Conservation (phyloP, 2,329 filamentous ascomycete genomes). For the Gnomoniopsis sp. region DNA sequence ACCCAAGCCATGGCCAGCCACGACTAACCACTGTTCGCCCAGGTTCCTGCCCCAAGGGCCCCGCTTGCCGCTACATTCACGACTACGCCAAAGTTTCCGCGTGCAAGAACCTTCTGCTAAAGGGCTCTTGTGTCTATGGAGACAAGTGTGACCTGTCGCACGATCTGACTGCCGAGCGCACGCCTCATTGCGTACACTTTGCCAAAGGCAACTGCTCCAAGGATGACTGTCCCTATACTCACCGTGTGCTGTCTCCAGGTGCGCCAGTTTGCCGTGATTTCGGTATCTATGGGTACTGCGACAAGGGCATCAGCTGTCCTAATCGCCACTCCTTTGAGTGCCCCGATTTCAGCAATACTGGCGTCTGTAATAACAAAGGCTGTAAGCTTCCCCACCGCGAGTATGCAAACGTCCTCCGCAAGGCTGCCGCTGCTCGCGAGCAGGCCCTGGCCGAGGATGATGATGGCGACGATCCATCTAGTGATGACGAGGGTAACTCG, state of each 20-base stretch:
- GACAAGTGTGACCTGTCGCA: slow-evolving; percentile 88
- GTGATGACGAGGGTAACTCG: slow-evolving; percentile 68
- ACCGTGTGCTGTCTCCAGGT: slow-evolving; percentile 72
- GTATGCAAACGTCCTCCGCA: slow-evolving; percentile 75
- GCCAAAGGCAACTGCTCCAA: slow-evolving; percentile 88
- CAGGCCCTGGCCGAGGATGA: slow-evolving; percentile 44
- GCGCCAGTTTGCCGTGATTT: slow-evolving; percentile 83
- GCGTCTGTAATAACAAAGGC: slow-evolving; percentile 73
- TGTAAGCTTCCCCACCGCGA: slow-evolving; percentile 87
- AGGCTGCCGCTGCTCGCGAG: slow-evolving; percentile 50
- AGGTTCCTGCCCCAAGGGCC: slow-evolving; percentile 86
- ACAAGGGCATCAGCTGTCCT: slow-evolving; percentile 71
- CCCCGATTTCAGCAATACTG: slow-evolving; percentile 90
- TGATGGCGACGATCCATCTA: slow-evolving; percentile 65
- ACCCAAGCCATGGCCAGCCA: background rate
- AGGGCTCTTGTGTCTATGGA: slow-evolving; percentile 73
- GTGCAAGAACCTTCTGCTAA: slow-evolving; percentile 83
- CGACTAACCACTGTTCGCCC: slow-evolving; percentile 25
- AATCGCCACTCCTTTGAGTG: slow-evolving; percentile 91
- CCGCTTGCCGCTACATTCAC: slow-evolving; percentile 76
- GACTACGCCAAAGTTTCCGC: slow-evolving; percentile 83
- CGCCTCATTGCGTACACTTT: slow-evolving; percentile 86
- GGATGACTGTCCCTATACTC: slow-evolving; percentile 78
- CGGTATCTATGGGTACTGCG: slow-evolving; percentile 84
- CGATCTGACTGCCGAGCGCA: slow-evolving; percentile 76